phyloP scores from a whole-genome alignment of 768 basidiomycete species.

The Auricularia sp. region DNA sequence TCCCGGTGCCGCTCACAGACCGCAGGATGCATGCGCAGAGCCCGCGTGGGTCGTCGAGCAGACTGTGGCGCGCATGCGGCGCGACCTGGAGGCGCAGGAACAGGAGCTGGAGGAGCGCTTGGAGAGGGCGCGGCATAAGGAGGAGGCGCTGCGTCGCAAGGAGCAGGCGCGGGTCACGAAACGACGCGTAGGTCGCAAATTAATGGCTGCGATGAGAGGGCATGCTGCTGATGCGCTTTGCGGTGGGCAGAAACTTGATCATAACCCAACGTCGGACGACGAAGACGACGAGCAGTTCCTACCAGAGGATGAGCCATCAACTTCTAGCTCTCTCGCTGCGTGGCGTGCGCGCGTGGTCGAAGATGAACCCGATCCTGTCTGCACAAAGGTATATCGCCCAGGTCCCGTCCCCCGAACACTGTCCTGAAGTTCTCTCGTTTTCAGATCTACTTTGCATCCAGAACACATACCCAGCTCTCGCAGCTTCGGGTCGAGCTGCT shows the following conservation, averaged over 20 bases:
- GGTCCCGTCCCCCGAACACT: not conserved
- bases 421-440: not conserved
- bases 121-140: constrained; percentile 48
- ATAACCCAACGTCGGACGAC: constrained; percentile 22
- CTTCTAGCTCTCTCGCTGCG: not conserved
- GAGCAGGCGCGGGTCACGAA: constrained; percentile 30
- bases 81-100: constrained; percentile 60
- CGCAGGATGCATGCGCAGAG: constrained; percentile 22
- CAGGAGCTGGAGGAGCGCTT: constrained; percentile 53
- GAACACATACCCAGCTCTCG: constrained; percentile 91
- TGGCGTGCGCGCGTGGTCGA: not conserved
- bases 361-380: constrained; percentile 38
- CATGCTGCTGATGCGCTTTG: too few species aligned
- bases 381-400: constrained; percentile 32
- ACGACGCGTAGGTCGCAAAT: constrained; percentile 29
- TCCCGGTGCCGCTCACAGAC: not conserved
- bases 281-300: constrained; percentile 60
- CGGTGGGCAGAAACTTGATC: constrained; percentile 8
- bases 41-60: constrained; percentile 73
- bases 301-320: constrained; percentile 40
- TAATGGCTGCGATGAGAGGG: too few species aligned
- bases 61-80: constrained; percentile 49
- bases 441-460: constrained; percentile 84
- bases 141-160: constrained; percentile 43
- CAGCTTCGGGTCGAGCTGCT: constrained; percentile 81